Evolutionary conservation across 106 monocot species (phyloP), one percentile per base, ranked within the genome.

Genomic region (Apostasia ramifera): DNA sequence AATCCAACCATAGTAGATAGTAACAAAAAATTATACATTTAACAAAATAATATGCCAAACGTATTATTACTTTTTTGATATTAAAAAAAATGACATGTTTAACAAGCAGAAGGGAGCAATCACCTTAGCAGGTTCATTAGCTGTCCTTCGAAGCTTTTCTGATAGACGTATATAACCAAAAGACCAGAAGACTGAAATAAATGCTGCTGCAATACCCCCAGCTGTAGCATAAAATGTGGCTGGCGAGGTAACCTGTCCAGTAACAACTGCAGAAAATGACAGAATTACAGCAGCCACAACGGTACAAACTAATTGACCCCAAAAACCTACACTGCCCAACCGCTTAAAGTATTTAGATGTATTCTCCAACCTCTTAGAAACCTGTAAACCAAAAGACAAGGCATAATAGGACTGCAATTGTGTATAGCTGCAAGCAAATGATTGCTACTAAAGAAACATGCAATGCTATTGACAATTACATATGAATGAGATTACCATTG

Each of bases 81-180:
- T 26, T 26, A 26, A 26, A 26, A 26, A 26, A 26, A 26, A 26
- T 26, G 26, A 26, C 26, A 26, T 26, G 26, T 26, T 26, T 26
- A 26, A 26, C 26, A 26, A 26, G 26, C 26, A 26, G 26, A 26
- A 26, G 26, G 26, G 26, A 26, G 26, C 26, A 26, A 26, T 56
- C 51, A 97, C 97, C 89, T 97, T 97, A 44, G 92, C 42, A 70
- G 92, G 97, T 13, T 92, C 89, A 59, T 74, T 85, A 12, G 92
- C 92, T 39, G 89, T 87, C 79, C 75, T 89, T 63, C 69, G 67
- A 64, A 97, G 92, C 69, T 85, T 84, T 80, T 97, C 92, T 68
- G 97, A 89, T 46, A 92, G 68, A 53, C 97, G 89, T 55, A 97
- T 92, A 55, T 97, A 97, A 55, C 97, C 97, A 83, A 92, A 97